phyloP scores from a whole-genome alignment of 768 basidiomycete genomes.

The Chlorophyllum brunneum region DNA sequence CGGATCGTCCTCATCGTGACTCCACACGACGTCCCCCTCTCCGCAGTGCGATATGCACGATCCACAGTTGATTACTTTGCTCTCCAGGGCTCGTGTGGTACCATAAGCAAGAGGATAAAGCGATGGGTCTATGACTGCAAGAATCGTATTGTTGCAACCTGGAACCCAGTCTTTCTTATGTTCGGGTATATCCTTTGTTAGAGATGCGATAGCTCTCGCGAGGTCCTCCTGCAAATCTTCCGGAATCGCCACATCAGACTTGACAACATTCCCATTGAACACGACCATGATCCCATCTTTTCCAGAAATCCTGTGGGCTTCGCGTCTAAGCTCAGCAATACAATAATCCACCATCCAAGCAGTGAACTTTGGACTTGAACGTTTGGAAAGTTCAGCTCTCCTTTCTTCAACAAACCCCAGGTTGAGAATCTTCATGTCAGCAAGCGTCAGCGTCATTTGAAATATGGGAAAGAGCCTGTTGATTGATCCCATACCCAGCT shows the following conservation, averaged over 20 bases:
- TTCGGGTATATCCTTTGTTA: constrained; percentile 32
- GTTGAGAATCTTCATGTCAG: not conserved
- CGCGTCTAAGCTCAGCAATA: constrained; percentile 21
- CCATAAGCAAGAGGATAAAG: constrained; percentile 34
- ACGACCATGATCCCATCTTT: constrained; percentile 15
- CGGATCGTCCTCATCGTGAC: not conserved
- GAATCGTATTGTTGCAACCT: constrained; percentile 32
- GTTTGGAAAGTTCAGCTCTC: constrained; percentile 12
- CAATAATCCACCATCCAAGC: constrained; percentile 20
- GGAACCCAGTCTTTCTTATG: constrained; percentile 40
- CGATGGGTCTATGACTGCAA: constrained; percentile 39
- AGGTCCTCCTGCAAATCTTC: constrained; percentile 17
- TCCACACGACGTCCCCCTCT: constrained; percentile 12
- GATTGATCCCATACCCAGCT: constrained; percentile 22
- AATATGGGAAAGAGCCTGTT: not conserved
- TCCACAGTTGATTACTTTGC: not conserved
- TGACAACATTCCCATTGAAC: constrained; percentile 21
- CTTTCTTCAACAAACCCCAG: constrained; percentile 17
- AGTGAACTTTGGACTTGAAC: not conserved
- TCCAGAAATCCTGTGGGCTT: constrained; percentile 14
- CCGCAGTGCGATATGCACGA: constrained; percentile 17
- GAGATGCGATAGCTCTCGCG: constrained; percentile 17
- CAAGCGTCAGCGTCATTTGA: not conserved
- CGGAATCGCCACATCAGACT: constrained; percentile 28
- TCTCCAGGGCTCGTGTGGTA: constrained; percentile 18